Percentiles rank a stretch among this genome's conserved stretches.
Conservation (phyloP, 352 stramenopile genomes). For the Nothophytophthora sp. region DNA sequence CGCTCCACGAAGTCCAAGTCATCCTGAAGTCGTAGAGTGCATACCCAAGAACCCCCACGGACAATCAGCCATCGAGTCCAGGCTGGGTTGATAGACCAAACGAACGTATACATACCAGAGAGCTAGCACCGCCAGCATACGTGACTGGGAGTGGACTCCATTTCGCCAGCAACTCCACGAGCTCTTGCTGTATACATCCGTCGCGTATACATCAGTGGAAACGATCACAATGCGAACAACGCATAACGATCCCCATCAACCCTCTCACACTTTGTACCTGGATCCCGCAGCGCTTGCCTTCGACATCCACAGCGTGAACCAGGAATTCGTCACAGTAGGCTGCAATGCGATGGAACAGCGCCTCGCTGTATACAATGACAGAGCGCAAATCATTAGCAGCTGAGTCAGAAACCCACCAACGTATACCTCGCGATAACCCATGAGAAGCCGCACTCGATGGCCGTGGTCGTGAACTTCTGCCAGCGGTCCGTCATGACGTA, state of each 20-base stretch:
- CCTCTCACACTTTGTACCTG: conserved; percentile 43
- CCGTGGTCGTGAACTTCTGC: conserved; percentile 96
- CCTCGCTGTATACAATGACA: conserved; percentile 40
- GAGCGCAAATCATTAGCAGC: too few species aligned
- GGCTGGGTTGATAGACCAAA: neutral
- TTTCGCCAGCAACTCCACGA: conserved; percentile 92
- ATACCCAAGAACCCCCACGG: too few species aligned
- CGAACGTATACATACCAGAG: conserved; percentile 48
- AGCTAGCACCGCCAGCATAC: conserved; percentile 96
- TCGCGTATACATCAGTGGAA: neutral
- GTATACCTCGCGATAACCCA: too few species aligned
- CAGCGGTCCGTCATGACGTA: conserved; percentile 97
- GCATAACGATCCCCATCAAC: neutral
- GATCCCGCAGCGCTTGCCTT: conserved; percentile 96
- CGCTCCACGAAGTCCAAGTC: conserved; percentile 95
- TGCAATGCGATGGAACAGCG: conserved; percentile 88
- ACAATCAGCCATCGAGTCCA: neutral
- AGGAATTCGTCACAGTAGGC: conserved; percentile 98
- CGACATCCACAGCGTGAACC: conserved; percentile 98
- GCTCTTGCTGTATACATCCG: conserved; percentile 79
- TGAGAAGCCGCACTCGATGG: conserved; percentile 68
- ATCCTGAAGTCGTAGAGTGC: too few species aligned
- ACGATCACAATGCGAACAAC: neutral
- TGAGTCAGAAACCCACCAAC: too few species aligned
- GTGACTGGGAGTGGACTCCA: conserved; percentile 95